Evolutionary conservation across 306 rosid genomes (phyloP).

Genomic region (Parietaria judaica): DNA sequence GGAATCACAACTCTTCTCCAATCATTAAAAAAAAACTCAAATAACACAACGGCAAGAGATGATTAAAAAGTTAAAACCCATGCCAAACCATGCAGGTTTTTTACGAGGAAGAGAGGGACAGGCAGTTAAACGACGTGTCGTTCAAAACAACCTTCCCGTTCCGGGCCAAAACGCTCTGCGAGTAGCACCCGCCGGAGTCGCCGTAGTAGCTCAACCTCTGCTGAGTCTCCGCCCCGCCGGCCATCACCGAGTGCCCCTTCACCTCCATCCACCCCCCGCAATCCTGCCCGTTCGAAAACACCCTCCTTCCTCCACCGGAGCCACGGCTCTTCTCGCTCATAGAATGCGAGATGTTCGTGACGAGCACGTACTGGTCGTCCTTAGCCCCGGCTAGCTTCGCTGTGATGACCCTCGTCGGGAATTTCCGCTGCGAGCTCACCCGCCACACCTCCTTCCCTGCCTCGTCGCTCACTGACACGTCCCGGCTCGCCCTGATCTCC

Average conservation of each 20-base stretch:
- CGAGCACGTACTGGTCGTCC: slow-evolving; percentile 28
- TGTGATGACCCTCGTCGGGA: slow-evolving; percentile 20
- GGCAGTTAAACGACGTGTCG: slow-evolving; percentile 29
- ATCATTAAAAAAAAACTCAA: background rate
- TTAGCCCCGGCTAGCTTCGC: slow-evolving; percentile 19
- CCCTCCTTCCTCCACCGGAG: slow-evolving; percentile 6
- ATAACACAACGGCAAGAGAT: background rate
- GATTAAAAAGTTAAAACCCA: background rate
- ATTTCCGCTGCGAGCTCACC: background rate
- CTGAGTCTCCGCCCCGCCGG: slow-evolving; percentile 41
- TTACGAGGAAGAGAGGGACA: slow-evolving; percentile 8
- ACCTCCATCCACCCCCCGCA: slow-evolving; percentile 75
- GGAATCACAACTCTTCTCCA: background rate
- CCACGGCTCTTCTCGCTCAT: slow-evolving; percentile 25
- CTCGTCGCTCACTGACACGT: slow-evolving; percentile 22
- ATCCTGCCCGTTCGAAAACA: slow-evolving; percentile 34
- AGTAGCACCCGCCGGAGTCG: slow-evolving; percentile 35
- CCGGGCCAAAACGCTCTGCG: slow-evolving; percentile 25
- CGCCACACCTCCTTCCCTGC: slow-evolving; percentile 22
- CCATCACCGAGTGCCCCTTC: slow-evolving; percentile 53
- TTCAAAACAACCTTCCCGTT: slow-evolving; percentile 36
- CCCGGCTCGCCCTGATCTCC: slow-evolving; percentile 28
- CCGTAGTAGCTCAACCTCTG: slow-evolving; percentile 32
- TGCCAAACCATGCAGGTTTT: background rate
- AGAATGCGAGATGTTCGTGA: slow-evolving; percentile 49